Base-by-base conservation (phyloP, 257 asterid genomes). In the Nicotiana paniculata region DNA sequence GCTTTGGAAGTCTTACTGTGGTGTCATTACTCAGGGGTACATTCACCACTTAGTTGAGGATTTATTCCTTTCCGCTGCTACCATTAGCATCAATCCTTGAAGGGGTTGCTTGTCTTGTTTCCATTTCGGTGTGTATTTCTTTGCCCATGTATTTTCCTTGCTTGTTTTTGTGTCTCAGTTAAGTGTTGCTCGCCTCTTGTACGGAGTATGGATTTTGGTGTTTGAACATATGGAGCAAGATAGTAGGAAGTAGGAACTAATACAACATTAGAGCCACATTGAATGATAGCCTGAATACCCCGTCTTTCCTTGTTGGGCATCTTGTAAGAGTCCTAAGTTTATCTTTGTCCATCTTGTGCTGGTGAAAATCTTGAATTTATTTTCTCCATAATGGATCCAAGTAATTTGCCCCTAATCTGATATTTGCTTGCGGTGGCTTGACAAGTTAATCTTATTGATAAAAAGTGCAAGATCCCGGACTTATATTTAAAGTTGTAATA, bases 291-390 rank as follows among this genome's bases (percentile, higher is more conserved):
- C 15, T 51, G 26, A 6, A 26, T 48, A 74, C 43, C 79, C 78
- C 26, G 12, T 74, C 61, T 48, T 74, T 74, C 62, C 79, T 48
- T 74, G 15, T 51, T 1, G 43, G 43, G 43, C 26, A 74, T 74
- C 43, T 48, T 48, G 79, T 51, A 48, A 48, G 5, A 48, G 26
- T 12, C 79, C 39, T 35, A 26, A 26, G 43, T 74, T 26, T 51
- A 48, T 48, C 79, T 74, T 74, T 74, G 4, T 48, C 62, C 79
- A 74, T 48, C 43, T 26, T 26, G 63, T 48, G 26, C 79, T 48
- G 24, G 79, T 48, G 15, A 74, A 51, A 48, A 74, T 74, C 79
- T 74, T 26, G 79, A 74, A 51, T 74, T 28, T 51, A 74, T 74
- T 55, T 48, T 72, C 43, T 74, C 53, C 79, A 48, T 15, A 48